A percentile compares a stretch with the other conserved stretches of the same genome.
These are phyloP conservation scores for Pyrrhoderma noxium DNA, from an alignment of 1,284 basidiomycete genomes.

Conservation along the genomic window DNA sequence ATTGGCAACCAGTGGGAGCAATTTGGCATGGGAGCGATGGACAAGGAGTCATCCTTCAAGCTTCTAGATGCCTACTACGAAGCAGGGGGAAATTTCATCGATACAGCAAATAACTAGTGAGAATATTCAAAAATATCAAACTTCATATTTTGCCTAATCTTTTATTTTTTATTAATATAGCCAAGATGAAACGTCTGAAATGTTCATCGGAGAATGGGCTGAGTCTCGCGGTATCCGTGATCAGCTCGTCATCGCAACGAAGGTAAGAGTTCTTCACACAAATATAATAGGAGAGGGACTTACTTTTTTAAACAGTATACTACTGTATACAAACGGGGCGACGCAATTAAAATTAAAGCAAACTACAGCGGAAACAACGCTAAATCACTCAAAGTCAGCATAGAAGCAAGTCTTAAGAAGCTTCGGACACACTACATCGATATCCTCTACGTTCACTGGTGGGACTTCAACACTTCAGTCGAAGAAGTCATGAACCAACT, in stretches of 20 bases:
- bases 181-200: constrained; percentile 20
- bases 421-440: constrained; percentile 34
- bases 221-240: constrained; percentile 29
- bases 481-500: constrained; percentile 33
- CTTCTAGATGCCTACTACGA: constrained; percentile 21
- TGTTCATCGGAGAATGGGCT: constrained; percentile 33
- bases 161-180: background rate
- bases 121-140: background rate
- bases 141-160: background rate
- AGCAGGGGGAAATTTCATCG: constrained; percentile 22
- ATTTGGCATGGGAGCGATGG: constrained; percentile 14
- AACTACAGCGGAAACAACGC: constrained; percentile 29
- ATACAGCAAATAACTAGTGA: constrained; percentile 20
- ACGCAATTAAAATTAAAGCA: constrained; percentile 17
- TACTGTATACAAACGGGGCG: constrained; percentile 22
- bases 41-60: constrained; percentile 20
- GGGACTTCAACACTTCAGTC: constrained; percentile 27
- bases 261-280: too few species aligned
- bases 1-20: constrained; percentile 35
- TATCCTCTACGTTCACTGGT: constrained; percentile 33
- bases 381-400: constrained; percentile 23
- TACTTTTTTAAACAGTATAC: constrained; percentile 23
- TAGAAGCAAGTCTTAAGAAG: constrained; percentile 30
- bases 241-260: constrained; percentile 34
- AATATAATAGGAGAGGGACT: too few species aligned